Base-by-base conservation (phyloP, 2,329 filamentous ascomycete species). In the Didymella pinodella region DNA sequence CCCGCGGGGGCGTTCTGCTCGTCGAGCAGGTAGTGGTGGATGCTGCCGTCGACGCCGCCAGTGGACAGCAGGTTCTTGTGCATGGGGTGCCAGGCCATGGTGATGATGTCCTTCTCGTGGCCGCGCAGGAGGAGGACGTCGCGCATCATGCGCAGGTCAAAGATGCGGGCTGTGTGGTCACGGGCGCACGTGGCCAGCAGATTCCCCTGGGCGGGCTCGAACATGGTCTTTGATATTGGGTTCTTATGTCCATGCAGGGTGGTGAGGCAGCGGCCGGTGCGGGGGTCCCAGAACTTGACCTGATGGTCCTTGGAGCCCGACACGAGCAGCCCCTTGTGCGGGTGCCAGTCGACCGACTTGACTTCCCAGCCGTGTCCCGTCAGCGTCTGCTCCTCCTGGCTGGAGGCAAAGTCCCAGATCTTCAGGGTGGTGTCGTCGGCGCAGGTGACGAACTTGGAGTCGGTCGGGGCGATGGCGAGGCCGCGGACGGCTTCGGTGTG, bases 361-460 rank as follows among this genome's bases (percentile, higher is more conserved):
- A 92, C 93, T 74, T 99, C 95, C 95, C 95, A 99, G 64, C 93
- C 92, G 77, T 99, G 95, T n/a, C 95, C 95, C 38, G 89, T 90
- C 38, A 99, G 81, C 11, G 90, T 90, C 0, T 89, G 90, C 72
- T 98, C 93, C 75, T 93, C 91, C 25, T 88, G 85, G 18, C 93
- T 92, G 28, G 89, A 88, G 10, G 93, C 92, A 78, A 99, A 99
- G 77, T 99, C 95, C 76, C 95, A 98, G 59, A 99, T 95, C 78
- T 97, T 97, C 47, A 98, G 84, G 0, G 90, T 91, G 1, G 91
- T 93, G 75, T 99, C 95, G 75, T 99, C 95, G 18, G 92, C 95
- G 25, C 94, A 94, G 0, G 94, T 98, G 64, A 97, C 91, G 68
- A 99, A 99, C 75, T 98, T 98, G 61, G 90, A 86, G 78, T 99